A percentile compares a stretch with the other conserved stretches of the same genome.
These are phyloP conservation scores for Rhodotorula taiwanensis DNA, from an alignment of 768 basidiomycete genomes.

Conservation along the genomic window DNA sequence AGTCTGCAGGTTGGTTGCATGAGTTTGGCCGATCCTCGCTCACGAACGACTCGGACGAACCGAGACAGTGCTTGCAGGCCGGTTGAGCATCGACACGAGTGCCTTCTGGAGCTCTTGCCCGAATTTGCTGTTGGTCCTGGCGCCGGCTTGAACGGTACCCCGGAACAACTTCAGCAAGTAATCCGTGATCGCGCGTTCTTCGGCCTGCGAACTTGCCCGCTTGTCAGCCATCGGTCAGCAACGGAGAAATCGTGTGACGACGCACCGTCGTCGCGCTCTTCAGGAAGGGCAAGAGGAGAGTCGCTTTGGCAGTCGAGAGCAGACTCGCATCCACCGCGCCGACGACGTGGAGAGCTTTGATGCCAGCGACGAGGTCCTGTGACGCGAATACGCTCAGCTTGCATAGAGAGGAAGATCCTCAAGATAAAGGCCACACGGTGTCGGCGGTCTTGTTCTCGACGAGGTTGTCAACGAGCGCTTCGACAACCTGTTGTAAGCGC, in stretches of 20 bases:
- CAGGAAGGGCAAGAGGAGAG: constrained; percentile 79
- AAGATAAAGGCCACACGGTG: constrained; percentile 54
- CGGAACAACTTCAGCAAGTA: constrained; percentile 84
- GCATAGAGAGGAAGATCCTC: neutral
- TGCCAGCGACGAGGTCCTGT: constrained; percentile 56
- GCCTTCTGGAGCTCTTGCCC: constrained; percentile 73
- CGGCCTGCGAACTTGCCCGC: constrained; percentile 59
- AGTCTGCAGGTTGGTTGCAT: constrained; percentile 51
- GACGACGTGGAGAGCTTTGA: constrained; percentile 77
- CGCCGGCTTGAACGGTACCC: constrained; percentile 75
- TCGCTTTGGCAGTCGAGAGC: constrained; percentile 74
- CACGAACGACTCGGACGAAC: neutral
- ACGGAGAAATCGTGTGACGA: too few species aligned
- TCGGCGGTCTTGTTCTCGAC: constrained; percentile 62
- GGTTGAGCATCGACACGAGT: constrained; percentile 85
- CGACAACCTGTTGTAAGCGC: constrained; percentile 67
- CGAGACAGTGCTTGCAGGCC: constrained; percentile 46
- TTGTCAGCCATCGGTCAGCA: too few species aligned
- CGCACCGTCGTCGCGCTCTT: constrained; percentile 71
- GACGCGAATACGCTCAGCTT: neutral
- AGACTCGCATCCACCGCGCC: constrained; percentile 73
- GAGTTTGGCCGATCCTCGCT: neutral
- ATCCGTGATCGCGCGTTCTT: constrained; percentile 77
- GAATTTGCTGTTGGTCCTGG: constrained; percentile 65
- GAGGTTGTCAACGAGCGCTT: constrained; percentile 74